Base-by-base conservation (phyloP, 257 asterid genomes). In the Schizonepeta tenuifolia region DNA sequence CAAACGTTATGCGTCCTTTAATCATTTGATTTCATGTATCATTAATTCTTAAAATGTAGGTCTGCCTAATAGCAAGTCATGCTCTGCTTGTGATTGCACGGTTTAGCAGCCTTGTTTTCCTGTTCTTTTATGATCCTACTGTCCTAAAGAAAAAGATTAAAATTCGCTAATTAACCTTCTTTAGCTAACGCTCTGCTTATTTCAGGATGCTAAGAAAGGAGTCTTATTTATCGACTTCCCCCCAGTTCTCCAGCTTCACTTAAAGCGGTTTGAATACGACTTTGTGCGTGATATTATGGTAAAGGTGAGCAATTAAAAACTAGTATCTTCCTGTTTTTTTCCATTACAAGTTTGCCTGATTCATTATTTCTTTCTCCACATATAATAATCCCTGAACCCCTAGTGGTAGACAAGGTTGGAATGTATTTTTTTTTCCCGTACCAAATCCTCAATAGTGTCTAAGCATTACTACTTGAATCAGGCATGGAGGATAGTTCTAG, bases 121-220 rank as follows among this genome's bases (percentile, higher is more conserved):
- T 57, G 43, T 56, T 69, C 40, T 59, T 56, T 13, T 31, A 33
- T 14, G 41, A 57, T 31, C 14, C 7, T 13, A 24, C 13, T 35
- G 41, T 35, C 28, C 1, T 9, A 36, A n/a, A 31, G n/a, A 38
- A 20, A 20, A 41, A 38, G 56, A 50, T n/a, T n/a, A 50, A 14
- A 6, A 1, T 12, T 40, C n/a, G 35, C 54, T 41, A 43, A 22
- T 4, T 61, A 31, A 51, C 64, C 47, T 59, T 69, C 51, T 47
- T 67, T 18, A 15, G 31, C 60, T 67, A 40, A 40, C 56, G 26
- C 12, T 62, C 24, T 78, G 53, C 71, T 65, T 72, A 53, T 76
- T 77, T 67, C 78, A 84, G 88, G 86, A 81, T 81, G 88, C 88
- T 54, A 81, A 71, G 80, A 84, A 84, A 72, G 84, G 88, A 40